Base-by-base conservation (phyloP, 768 basidiomycete species). In the Termitomyces eurrhizus region DNA sequence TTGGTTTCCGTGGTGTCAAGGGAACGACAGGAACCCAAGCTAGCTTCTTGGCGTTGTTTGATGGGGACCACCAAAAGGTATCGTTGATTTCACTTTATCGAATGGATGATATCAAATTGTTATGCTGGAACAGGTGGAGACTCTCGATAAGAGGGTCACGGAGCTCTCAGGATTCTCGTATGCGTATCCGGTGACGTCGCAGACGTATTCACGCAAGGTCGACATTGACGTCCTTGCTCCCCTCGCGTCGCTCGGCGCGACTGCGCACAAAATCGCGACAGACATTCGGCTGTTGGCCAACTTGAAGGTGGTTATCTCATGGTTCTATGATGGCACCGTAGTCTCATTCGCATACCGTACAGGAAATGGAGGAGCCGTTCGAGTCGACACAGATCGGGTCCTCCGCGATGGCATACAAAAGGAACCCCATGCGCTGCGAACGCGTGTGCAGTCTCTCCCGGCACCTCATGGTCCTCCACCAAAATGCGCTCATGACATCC, bases 21-120 rank as follows among this genome's bases (percentile, higher is more conserved):
- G 97, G 97, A n/a, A 98, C 97, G 0, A 99, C 97, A 0, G 97
- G 97, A 9, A 98, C 97, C 0, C 97, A 98, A 73, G 97, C 93
- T 4, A 94, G 92, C 66, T 99, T 98, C 79, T 78, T 98, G 58
- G 80, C 94, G 0, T 78, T 99, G 36, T 98, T 99, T 68, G 91
- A 98, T 62, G 95, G 95, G 0, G 89, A 98, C 71, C 95, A 99
- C 72, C 85, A 85, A 63, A 98, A 98, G 81, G 91, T 88, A 45
- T 14, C 12, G 18, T 58, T 12, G 24, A 44, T 32, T 35, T 35
- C 11, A n/a, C 13, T 18, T 33, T 18, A 29, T 4, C 3, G 7
- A 21, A 32, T 50, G 46, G 32, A 41, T 36, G 32, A 26, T 11
- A 18, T 42, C 6, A 35, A 7, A 55, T 26, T 35, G 14, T 24